Conservation (phyloP, 441 rosid species). For the Rhodomyrtus psidioides region DNA sequence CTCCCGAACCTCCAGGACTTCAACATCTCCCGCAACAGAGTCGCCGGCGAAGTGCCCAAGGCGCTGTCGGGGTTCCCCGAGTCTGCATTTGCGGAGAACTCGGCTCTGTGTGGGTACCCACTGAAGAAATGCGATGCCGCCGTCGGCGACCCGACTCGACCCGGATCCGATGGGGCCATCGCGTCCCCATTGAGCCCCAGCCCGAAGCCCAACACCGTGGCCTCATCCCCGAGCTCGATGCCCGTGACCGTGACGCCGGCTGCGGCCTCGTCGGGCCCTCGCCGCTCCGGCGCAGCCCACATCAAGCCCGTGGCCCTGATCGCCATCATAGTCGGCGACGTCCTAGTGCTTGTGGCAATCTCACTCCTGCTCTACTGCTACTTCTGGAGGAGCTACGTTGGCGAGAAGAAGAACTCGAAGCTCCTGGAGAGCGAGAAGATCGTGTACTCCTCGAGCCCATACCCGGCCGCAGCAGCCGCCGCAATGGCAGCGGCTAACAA, state of each 20-base stretch:
- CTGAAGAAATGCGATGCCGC: slow-evolving; percentile 23
- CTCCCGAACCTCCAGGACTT: slow-evolving; percentile 49
- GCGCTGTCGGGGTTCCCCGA: slow-evolving; percentile 36
- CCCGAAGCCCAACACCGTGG: slow-evolving; percentile 25
- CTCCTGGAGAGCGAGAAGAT: slow-evolving; percentile 57
- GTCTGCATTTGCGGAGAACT: slow-evolving; percentile 36
- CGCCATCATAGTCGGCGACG: slow-evolving; percentile 65
- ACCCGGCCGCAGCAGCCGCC: slow-evolving; percentile 13
- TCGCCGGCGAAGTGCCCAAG: slow-evolving; percentile 40
- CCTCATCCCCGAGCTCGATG: slow-evolving; percentile 42
- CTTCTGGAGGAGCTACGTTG: slow-evolving; percentile 52
- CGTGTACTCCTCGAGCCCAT: slow-evolving; percentile 53
- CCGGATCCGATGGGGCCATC: slow-evolving; percentile 38
- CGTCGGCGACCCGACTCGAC: slow-evolving; percentile 29
- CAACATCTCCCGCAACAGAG: slow-evolving; percentile 42
- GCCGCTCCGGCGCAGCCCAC: slow-evolving; percentile 9
- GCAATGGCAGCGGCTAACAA: not conserved
- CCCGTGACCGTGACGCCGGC: slow-evolving; percentile 14
- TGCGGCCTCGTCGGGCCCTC: not conserved
- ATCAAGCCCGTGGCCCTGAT: slow-evolving; percentile 52
- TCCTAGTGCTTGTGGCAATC: slow-evolving; percentile 38
- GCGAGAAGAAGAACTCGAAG: slow-evolving; percentile 29
- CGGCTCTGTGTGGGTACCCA: slow-evolving; percentile 51
- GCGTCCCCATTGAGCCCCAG: slow-evolving; percentile 37
- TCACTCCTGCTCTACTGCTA: slow-evolving; percentile 55